Conservation (phyloP, 495 filamentous ascomycete species). For the Neurospora terricola region DNA sequence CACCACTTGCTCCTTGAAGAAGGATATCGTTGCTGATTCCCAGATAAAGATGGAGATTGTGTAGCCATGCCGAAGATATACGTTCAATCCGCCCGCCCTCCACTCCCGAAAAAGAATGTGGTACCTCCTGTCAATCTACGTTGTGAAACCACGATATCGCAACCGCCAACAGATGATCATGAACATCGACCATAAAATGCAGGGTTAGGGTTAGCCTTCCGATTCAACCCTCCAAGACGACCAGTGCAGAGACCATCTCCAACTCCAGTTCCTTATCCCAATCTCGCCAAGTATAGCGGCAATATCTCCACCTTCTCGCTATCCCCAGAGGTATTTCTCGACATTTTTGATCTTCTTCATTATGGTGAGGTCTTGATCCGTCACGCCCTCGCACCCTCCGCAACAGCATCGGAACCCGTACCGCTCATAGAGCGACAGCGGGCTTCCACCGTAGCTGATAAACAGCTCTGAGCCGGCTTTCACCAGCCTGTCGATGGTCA, state of each 20-base stretch:
- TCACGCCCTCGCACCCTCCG: conserved; percentile 18
- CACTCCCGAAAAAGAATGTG: not conserved
- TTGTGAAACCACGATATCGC: not conserved
- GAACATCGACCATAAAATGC: not conserved
- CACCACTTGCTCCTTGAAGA: not conserved
- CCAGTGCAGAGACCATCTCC: not conserved
- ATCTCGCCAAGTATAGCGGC: not conserved
- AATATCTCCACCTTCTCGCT: not conserved
- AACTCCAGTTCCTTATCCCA: no score
- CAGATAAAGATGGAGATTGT: not conserved
- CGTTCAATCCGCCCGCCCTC: not conserved
- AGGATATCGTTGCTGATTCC: not conserved
- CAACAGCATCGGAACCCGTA: conserved; percentile 28
- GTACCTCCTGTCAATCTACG: not conserved
- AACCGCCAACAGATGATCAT: not conserved
- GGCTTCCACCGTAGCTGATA: conserved; percentile 22
- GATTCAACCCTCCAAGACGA: not conserved
- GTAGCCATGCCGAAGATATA: not conserved
- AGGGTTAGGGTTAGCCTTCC: not conserved
- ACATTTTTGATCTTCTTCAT: not conserved
- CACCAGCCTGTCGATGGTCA: conserved; percentile 10
- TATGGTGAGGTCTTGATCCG: conserved; percentile 9
- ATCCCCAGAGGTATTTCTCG: not conserved
- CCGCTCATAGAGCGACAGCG: conserved; percentile 13
- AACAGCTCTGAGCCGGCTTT: conserved; percentile 21